Conservation (phyloP, 305 asterid genomes). For the Fraxinus greggii region DNA sequence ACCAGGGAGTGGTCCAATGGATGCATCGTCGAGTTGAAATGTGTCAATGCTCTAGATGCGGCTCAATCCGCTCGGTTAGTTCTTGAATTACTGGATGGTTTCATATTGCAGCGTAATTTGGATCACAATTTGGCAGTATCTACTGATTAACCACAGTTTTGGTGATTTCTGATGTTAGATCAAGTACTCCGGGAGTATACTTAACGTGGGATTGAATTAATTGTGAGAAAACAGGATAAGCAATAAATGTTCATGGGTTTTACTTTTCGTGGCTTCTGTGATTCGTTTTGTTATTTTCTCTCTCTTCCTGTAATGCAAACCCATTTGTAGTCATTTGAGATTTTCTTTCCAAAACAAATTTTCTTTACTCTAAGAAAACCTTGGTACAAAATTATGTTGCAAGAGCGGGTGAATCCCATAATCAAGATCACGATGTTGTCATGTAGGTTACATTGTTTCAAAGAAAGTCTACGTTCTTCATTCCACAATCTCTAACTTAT, state of each 20-base stretch:
- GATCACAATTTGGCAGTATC: background rate
- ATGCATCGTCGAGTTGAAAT: background rate
- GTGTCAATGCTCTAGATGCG: background rate
- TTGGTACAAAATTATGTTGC: background rate
- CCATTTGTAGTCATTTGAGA: background rate
- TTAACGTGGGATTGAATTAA: slow-evolving; percentile 3
- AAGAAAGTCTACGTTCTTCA: background rate
- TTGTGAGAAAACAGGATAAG: background rate
- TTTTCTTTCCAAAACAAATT: background rate
- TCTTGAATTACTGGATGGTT: background rate
- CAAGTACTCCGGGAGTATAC: background rate
- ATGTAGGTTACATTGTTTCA: background rate
- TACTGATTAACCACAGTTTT: background rate
- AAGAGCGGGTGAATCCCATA: background rate
- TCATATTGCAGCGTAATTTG: background rate
- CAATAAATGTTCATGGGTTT: background rate
- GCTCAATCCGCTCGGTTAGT: background rate
- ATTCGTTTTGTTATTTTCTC: background rate
- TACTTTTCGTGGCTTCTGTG: background rate
- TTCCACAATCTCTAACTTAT: background rate
- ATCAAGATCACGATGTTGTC: background rate
- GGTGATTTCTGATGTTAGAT: slow-evolving; percentile 18
- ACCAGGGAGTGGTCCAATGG: background rate
- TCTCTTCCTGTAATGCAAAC: background rate
- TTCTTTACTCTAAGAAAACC: background rate